A percentile compares a stretch with the other conserved stretches of the same genome.
Evolutionary conservation across 2,329 filamentous ascomycete species (phyloP).

Genomic region (Cordyceps militaris): DNA sequence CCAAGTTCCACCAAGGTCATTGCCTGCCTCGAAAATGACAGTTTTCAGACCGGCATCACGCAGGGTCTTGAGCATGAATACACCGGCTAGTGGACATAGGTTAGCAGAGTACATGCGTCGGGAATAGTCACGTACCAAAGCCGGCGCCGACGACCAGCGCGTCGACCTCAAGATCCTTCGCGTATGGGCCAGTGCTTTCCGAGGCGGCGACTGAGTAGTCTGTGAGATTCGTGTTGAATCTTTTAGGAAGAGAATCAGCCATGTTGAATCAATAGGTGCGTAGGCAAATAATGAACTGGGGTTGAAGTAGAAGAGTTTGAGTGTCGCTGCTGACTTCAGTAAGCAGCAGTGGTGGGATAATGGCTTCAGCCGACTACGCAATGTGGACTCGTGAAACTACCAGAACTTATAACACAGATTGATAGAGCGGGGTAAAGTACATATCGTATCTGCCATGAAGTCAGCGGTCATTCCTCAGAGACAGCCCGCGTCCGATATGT

Average conservation of each 20-base stretch:
- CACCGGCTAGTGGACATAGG: conserved; percentile 18
- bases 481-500: too few species aligned
- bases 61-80: conserved; percentile 38
- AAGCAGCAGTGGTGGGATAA: too few species aligned
- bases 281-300: too few species aligned
- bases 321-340: neutral
- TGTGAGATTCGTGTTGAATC: neutral
- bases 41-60: conserved; percentile 38
- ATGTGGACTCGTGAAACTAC: too few species aligned
- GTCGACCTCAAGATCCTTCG: conserved; percentile 7
- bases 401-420: too few species aligned
- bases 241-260: neutral
- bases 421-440: too few species aligned
- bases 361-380: too few species aligned
- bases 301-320: too few species aligned
- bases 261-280: neutral
- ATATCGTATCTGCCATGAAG: too few species aligned
- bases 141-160: conserved; percentile 19
- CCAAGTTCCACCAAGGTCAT: conserved; percentile 42
- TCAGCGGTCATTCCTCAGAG: too few species aligned
- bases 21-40: conserved; percentile 40
- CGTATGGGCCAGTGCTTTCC: neutral
- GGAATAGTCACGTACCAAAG: neutral
- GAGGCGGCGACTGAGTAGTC: neutral
- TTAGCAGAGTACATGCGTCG: neutral